phyloP scores from a whole-genome alignment of 1,284 basidiomycete genomes.

The Trichosporon sp. region DNA sequence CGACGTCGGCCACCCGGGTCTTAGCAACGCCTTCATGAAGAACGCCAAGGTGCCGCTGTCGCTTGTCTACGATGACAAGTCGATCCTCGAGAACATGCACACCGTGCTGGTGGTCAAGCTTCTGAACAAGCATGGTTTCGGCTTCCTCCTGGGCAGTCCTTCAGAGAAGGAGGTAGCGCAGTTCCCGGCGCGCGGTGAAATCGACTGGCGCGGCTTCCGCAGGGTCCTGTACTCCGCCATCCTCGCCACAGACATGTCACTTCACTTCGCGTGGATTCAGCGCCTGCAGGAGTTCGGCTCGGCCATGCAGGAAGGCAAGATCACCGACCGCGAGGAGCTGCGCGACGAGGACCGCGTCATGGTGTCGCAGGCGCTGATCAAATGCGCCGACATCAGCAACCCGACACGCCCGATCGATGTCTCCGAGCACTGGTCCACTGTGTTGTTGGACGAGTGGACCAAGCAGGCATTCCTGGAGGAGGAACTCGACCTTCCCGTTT shows the following conservation, averaged over 20 bases:
- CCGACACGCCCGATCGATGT: constrained; percentile 88
- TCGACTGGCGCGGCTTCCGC: constrained; percentile 64
- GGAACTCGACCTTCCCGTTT: constrained; percentile 73
- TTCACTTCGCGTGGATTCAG: constrained; percentile 81
- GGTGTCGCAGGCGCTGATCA: constrained; percentile 86
- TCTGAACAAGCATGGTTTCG: constrained; percentile 76
- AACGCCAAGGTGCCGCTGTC: constrained; percentile 87
- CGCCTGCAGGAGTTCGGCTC: constrained; percentile 62
- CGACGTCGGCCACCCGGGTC: constrained; percentile 91
- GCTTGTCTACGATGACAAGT: constrained; percentile 81
- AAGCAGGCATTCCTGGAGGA: constrained; percentile 80
- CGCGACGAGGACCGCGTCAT: constrained; percentile 64
- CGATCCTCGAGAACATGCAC: constrained; percentile 91
- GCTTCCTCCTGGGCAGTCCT: constrained; percentile 53
- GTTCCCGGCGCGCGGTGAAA: constrained; percentile 27
- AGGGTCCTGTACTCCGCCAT: constrained; percentile 76
- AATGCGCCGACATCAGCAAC: constrained; percentile 96
- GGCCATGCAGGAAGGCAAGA: constrained; percentile 31
- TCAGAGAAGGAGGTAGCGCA: constrained; percentile 22
- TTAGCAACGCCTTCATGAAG: constrained; percentile 91
- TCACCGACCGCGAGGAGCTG: constrained; percentile 25
- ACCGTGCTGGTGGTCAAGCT: constrained; percentile 78
- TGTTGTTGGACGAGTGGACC: constrained; percentile 83
- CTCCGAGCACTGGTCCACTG: constrained; percentile 86
- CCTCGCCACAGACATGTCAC: constrained; percentile 88